These are phyloP conservation scores for Vitis amurensis DNA, from an alignment of 164 flowering plant species.

Conservation along the genomic window DNA sequence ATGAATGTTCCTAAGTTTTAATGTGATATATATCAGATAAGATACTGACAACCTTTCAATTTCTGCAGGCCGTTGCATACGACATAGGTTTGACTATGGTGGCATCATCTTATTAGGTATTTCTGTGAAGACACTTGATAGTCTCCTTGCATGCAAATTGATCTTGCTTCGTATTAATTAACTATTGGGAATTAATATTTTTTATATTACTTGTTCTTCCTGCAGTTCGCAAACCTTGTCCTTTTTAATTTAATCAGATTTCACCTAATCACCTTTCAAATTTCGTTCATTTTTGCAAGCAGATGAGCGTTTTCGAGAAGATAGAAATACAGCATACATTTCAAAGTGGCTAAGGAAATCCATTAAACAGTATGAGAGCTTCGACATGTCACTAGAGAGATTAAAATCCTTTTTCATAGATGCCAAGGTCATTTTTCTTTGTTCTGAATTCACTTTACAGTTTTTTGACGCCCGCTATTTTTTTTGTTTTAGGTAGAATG, in stretches of 20 bases:
- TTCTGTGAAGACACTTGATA: neutral
- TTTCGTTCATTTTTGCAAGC: constrained; percentile 21
- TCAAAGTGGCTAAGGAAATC: constrained; percentile 94
- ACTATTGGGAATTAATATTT: too few species aligned
- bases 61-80: constrained; percentile 84
- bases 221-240: too few species aligned
- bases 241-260: neutral
- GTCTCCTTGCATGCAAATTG: neutral
- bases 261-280: neutral
- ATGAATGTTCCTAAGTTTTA: too few species aligned
- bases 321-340: constrained; percentile 59
- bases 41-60: neutral
- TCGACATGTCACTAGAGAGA: constrained; percentile 57
- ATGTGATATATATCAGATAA: too few species aligned
- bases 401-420: constrained; percentile 61
- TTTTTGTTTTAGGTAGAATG: neutral
- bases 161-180: neutral
- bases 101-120: constrained; percentile 89
- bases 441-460: neutral
- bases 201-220: too few species aligned
- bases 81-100: constrained; percentile 90
- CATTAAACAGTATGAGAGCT: constrained; percentile 59
- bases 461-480: neutral
- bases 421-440: constrained; percentile 50
- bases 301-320: constrained; percentile 85